Base-by-base conservation (phyloP, 345 rosid genomes). In the Moricandia arvensis region DNA sequence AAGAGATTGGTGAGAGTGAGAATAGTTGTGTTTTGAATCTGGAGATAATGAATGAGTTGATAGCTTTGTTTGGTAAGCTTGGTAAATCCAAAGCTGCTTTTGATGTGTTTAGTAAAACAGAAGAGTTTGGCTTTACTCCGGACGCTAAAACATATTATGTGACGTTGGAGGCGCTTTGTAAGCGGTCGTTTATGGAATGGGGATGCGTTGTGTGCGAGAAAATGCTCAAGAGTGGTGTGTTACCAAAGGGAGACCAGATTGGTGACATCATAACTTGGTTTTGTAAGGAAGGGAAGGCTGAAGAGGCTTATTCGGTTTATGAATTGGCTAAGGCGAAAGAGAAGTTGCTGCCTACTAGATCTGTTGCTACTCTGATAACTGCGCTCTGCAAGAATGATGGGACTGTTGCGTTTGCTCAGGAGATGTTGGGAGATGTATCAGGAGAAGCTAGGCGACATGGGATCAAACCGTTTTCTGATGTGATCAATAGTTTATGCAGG, bases 221-320 rank as follows among this genome's bases (percentile, higher is more conserved):
- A 75, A 90, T 93, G 97, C 79, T 91, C 8, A 59, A 76, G 69
- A 80, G 79, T 12, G 85, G 80, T 43, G 69, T 68, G 67, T 76
- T 91, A 61, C 93, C 89, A 1, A 87, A 81, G 18, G 66, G 77
- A 59, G 80, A 69, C 35, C 69, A 83, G 78, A 49, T 85, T 13
- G 94, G 98, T 58, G 80, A 86, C 82, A 86, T 90, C 70, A 82
- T 91, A 30, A 53, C 83, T 78, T 86, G 90, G 93, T 76, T 91
- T 24, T 90, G 93, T 73, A 87, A 81, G 70, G 98, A 90, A 31
- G 78, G 76, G 16, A 81, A 80, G 84, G 83, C 87, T 0, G 81
- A 82, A 73, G 84, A 75, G 74, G 96, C 94, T 21, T 82, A 85
- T 73, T 35, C 75, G 3, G 85, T 91, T 63, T 89, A 85, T 54